Conservation (phyloP, 2,329 filamentous ascomycete genomes). For the Sporothrix protearum region DNA sequence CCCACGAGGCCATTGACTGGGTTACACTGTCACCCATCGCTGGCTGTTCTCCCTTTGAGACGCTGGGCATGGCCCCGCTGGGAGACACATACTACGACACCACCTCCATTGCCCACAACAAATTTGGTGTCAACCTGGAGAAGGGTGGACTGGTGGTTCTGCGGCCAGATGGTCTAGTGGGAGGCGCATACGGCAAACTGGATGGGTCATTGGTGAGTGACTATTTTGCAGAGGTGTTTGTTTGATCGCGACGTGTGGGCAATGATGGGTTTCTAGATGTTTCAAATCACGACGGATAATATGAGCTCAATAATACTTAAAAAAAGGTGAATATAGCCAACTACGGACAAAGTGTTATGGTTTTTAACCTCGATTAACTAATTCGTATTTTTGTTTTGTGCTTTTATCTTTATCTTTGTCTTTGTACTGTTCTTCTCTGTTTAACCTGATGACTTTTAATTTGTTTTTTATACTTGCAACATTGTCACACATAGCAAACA, state of each 20-base stretch:
- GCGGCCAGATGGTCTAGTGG: constrained; percentile 33
- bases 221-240: constrained; percentile 27
- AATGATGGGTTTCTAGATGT: no score
- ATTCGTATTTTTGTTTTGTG: no score
- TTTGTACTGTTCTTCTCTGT: no score
- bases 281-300: no score
- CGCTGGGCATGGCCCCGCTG: constrained; percentile 44
- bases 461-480: no score
- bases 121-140: constrained; percentile 31
- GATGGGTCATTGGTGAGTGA: constrained; percentile 23
- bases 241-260: neutral
- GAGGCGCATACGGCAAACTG: constrained; percentile 22
- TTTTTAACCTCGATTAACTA: no score
- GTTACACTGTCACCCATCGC: constrained; percentile 44
- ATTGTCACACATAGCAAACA: no score
- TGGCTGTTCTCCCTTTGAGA: constrained; percentile 44
- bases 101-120: constrained; percentile 28
- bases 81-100: constrained; percentile 53
- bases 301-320: no score
- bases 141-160: constrained; percentile 31
- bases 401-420: no score
- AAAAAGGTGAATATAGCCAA: no score
- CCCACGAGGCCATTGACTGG: constrained; percentile 40
- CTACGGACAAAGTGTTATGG: no score
- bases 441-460: no score